Conservation (phyloP, 371 early-diverging fungal genomes). For the Mucor plumbeus region DNA sequence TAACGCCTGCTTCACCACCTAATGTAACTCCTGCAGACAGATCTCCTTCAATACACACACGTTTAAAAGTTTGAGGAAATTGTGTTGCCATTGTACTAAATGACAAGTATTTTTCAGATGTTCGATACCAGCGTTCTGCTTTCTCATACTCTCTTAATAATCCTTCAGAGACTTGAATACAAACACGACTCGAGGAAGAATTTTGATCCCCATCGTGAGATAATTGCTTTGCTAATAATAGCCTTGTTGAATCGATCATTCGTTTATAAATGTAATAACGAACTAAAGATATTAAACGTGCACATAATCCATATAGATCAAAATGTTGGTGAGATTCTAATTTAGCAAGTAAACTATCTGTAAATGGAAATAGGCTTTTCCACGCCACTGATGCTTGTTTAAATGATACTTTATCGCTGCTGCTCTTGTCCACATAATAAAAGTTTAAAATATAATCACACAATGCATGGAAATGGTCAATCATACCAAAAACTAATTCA, state of each 20-base stretch:
- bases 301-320: slow-evolving; percentile 30
- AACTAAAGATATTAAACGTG: slow-evolving; percentile 33
- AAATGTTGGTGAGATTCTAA: slow-evolving; percentile 22
- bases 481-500: slow-evolving; percentile 26
- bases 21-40: slow-evolving; percentile 38
- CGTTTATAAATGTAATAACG: slow-evolving; percentile 37
- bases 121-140: slow-evolving; percentile 29
- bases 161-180: slow-evolving; percentile 16
- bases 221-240: neutral
- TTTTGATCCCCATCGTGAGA: neutral
- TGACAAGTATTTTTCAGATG: slow-evolving; percentile 34
- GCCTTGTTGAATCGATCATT: slow-evolving; percentile 8
- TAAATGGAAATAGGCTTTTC: slow-evolving; percentile 42
- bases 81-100: slow-evolving; percentile 21
- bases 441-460: slow-evolving; percentile 45
- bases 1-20: slow-evolving; percentile 48
- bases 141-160: slow-evolving; percentile 31
- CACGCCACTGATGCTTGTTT: slow-evolving; percentile 24
- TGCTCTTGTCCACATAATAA: slow-evolving; percentile 33
- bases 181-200: neutral
- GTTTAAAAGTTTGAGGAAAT: slow-evolving; percentile 35
- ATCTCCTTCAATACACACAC: slow-evolving; percentile 36
- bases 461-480: slow-evolving; percentile 45
- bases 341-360: slow-evolving; percentile 27
- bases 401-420: slow-evolving; percentile 2